Conservation (phyloP, 306 rosid species). For the Sechiopsis laciniata region DNA sequence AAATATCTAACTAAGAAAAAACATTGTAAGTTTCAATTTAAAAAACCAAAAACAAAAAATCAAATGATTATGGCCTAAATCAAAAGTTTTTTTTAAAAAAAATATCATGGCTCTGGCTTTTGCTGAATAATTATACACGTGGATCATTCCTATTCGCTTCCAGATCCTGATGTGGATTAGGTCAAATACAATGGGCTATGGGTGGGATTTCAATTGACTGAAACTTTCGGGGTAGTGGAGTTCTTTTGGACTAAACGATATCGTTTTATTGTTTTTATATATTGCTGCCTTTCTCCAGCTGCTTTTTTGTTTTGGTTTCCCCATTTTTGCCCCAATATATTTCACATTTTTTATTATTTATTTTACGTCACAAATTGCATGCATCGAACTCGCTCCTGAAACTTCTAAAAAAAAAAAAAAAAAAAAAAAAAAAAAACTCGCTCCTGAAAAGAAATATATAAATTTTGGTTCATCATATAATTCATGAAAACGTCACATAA, state of each 20-base stretch:
- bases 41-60: too few species aligned
- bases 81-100: too few species aligned
- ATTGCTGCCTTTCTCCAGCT: conserved; percentile 10
- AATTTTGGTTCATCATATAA: neutral
- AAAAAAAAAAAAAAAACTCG: too few species aligned
- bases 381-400: neutral
- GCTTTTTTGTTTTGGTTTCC: conserved; percentile 4
- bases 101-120: too few species aligned
- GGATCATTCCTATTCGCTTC: conserved; percentile 21
- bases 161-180: conserved; percentile 24
- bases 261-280: neutral
- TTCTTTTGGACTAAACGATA: conserved; percentile 15
- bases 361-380: conserved; percentile 15
- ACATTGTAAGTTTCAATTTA: too few species aligned
- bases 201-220: conserved; percentile 30
- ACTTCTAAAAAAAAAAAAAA: too few species aligned
- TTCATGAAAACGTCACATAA: neutral
- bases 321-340: neutral
- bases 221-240: conserved; percentile 16
- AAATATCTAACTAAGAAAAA: too few species aligned
- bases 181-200: conserved; percentile 28
- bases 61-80: too few species aligned
- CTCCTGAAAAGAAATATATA: neutral
- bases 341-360: neutral
- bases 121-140: too few species aligned